Conservation (phyloP, 768 basidiomycete genomes). For the Cyathus striatus region DNA sequence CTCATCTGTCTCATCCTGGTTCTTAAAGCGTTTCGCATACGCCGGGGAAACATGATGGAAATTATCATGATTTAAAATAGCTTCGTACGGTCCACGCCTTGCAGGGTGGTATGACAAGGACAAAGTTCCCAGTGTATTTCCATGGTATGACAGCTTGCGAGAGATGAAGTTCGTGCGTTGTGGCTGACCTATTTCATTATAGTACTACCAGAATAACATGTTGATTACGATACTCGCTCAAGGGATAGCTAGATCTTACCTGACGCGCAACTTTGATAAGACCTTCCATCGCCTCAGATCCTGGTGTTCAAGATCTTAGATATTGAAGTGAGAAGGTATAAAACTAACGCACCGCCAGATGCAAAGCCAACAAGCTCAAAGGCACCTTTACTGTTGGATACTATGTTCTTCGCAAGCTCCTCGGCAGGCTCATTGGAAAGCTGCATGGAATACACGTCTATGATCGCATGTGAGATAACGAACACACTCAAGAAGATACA, state of each 20-base stretch:
- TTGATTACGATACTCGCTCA: conserved; percentile 2
- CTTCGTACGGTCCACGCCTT: conserved; percentile 65
- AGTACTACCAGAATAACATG: conserved; percentile 44
- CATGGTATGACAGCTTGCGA: conserved; percentile 77
- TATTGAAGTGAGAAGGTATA: too few species aligned
- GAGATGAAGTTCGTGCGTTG: conserved; percentile 77
- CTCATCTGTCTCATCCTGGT: conserved; percentile 63
- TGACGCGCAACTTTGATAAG: conserved; percentile 81
- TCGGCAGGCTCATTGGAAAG: conserved; percentile 79
- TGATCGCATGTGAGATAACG: not conserved
- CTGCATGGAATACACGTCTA: conserved; percentile 88
- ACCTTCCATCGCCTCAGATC: conserved; percentile 87
- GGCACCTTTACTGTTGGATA: conserved; percentile 65
- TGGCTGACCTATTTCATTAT: conserved; percentile 60
- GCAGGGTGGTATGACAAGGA: conserved; percentile 62
- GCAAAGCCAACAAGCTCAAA: conserved; percentile 70
- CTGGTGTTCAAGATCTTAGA: conserved; percentile 36
- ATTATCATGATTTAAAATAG: conserved; percentile 54
- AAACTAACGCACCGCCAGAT: conserved; percentile 73
- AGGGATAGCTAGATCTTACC: conserved; percentile 27
- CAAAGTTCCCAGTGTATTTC: conserved; percentile 72
- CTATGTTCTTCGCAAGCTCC: conserved; percentile 61
- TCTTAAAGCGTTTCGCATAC: conserved; percentile 76
- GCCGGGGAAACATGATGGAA: conserved; percentile 90
- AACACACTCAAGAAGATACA: not conserved